Percentiles rank a stretch among this genome's conserved stretches.
phyloP scores from a whole-genome alignment of 2,329 filamentous ascomycete genomes.

The Arthrobotrys conoides region DNA sequence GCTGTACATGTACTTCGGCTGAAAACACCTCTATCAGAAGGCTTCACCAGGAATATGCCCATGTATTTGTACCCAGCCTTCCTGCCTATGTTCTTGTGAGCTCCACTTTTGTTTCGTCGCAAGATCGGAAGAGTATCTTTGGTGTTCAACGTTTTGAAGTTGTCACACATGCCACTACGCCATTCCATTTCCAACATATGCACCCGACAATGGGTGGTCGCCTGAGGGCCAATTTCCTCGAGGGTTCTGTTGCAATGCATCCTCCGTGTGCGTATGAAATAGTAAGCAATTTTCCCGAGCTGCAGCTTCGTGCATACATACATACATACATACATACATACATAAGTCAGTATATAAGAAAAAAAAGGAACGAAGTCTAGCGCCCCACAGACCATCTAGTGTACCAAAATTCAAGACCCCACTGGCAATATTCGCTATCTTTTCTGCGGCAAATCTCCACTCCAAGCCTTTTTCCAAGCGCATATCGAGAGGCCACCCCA shows the following conservation, averaged over 20 bases:
- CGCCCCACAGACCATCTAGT: slow-evolving; percentile 31
- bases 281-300: slow-evolving; percentile 42
- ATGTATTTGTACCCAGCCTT: slow-evolving; percentile 32
- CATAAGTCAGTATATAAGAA: too few relatives aligned
- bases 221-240: slow-evolving; percentile 43
- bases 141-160: slow-evolving; percentile 36
- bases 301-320: slow-evolving; percentile 9
- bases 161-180: slow-evolving; percentile 45
- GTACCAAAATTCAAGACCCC: slow-evolving; percentile 37
- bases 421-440: slow-evolving; percentile 25
- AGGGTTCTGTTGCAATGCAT: slow-evolving; percentile 44
- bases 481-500: slow-evolving; percentile 22
- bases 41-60: not conserved
- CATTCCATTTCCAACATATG: slow-evolving; percentile 55
- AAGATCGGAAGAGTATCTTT: slow-evolving; percentile 54
- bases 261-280: slow-evolving; percentile 5
- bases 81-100: slow-evolving; percentile 20
- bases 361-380: slow-evolving; percentile 30
- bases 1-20: slow-evolving; percentile 29
- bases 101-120: slow-evolving; percentile 60
- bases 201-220: slow-evolving; percentile 51
- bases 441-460: slow-evolving; percentile 53
- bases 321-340: not conserved
- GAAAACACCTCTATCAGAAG: slow-evolving; percentile 33
- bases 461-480: slow-evolving; percentile 26